phyloP scores from a whole-genome alignment of 2,329 filamentous ascomycete species.

The Colletotrichum chlorophyti region DNA sequence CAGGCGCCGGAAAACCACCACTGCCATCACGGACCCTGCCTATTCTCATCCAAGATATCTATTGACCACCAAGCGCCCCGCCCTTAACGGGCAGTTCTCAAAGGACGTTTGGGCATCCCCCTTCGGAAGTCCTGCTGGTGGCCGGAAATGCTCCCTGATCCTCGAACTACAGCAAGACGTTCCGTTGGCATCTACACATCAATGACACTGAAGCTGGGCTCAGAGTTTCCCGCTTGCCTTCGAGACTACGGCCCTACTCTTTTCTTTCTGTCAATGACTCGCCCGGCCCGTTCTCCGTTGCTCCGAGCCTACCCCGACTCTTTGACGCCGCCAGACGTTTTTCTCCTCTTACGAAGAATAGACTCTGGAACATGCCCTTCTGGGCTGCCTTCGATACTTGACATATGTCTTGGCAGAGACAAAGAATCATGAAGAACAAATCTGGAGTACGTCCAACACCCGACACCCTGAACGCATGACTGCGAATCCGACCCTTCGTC shows the following conservation, averaged over 20 bases:
- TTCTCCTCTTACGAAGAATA: slow-evolving; percentile 4
- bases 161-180: not conserved
- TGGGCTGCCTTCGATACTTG: not conserved
- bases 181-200: not conserved
- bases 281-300: slow-evolving; percentile 14
- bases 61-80: not conserved
- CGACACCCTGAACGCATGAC: not conserved
- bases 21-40: too few species aligned
- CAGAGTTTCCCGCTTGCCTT: not conserved
- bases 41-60: not conserved
- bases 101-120: slow-evolving; percentile 1
- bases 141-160: not conserved
- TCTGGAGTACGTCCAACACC: not conserved
- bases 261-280: slow-evolving; percentile 8
- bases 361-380: not conserved
- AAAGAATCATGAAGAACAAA: not conserved
- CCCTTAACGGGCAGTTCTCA: too few species aligned
- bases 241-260: not conserved
- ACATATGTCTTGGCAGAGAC: not conserved
- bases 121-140: slow-evolving; percentile 3
- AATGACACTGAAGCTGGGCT: not conserved
- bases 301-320: slow-evolving; percentile 13
- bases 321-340: not conserved
- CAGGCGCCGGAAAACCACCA: too few species aligned
- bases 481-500: slow-evolving; percentile 3